A percentile compares a stretch with the other conserved stretches of the same genome.
phyloP scores from a whole-genome alignment of 192 early-diverging fungal genomes.

The Dispira parvispora region DNA sequence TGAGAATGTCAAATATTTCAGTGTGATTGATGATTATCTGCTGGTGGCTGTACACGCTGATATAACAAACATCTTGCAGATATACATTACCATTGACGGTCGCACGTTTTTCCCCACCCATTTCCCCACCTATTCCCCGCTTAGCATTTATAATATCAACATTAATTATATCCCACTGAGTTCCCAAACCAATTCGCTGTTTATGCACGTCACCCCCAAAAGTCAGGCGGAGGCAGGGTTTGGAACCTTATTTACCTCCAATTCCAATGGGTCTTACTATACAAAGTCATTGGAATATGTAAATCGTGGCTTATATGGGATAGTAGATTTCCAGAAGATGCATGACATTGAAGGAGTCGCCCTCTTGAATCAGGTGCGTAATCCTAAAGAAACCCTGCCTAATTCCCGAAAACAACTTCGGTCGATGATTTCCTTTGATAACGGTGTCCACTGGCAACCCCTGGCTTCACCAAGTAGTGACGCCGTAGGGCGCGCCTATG shows the following conservation, averaged over 20 bases:
- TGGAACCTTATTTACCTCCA: conserved; percentile 81
- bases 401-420: conserved; percentile 40
- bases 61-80: conserved; percentile 25
- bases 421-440: conserved; percentile 60
- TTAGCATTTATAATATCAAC: conserved; percentile 28
- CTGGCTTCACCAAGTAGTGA: conserved; percentile 33
- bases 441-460: conserved; percentile 55
- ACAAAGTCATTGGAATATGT: conserved; percentile 47
- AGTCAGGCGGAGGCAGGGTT: conserved; percentile 36
- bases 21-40: conserved; percentile 64
- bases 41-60: conserved; percentile 43
- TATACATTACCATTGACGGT: conserved; percentile 63
- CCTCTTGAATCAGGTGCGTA: conserved; percentile 62
- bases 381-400: conserved; percentile 35
- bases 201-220: conserved; percentile 47
- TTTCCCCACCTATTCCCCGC: too few relatives aligned
- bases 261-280: conserved; percentile 77
- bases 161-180: conserved; percentile 59
- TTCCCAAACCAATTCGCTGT: conserved; percentile 37
- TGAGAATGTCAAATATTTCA: conserved; percentile 57
- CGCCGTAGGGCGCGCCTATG: conserved; percentile 17
- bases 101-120: conserved; percentile 40
- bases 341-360: conserved; percentile 73
- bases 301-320: conserved; percentile 55
- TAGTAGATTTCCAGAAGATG: conserved; percentile 84